Evolutionary conservation across 1,139 yeast species (phyloP), one percentile per base, ranked within the genome.

Genomic region (Geotrichum bryndzae): DNA sequence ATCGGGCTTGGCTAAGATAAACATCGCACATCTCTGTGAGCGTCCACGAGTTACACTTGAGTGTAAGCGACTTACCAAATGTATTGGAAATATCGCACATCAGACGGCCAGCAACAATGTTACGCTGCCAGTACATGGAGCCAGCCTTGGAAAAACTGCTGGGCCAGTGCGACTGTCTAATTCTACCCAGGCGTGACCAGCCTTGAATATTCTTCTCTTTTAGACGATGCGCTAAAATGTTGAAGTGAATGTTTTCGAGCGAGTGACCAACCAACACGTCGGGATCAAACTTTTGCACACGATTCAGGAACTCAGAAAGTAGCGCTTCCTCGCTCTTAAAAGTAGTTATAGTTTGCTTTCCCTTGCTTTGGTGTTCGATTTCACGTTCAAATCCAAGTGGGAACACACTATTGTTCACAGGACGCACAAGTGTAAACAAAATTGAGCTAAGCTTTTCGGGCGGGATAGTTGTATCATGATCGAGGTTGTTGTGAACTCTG

Each of bases 11-110:
- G 81, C 68, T 84, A 80, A 77, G 92, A 83, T 63, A 89, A 84
- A 90, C 82, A 54, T 85, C 86, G 69, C 86, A 87, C 97, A 95
- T 94, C 76, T 95, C 99, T 11, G 88, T 80, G 63, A 95, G 79
- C 64, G 90, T 96, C 97, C 97, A 95, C n/a, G 95, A 88, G 73
- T 90, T 96, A 77, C 99, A 95, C 70, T 91, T 90, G 11, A 86
- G 80, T 2, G 97, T 91, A 66, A 94, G 79, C 0, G 97, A 92
- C 72, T 89, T 95, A 58, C 99, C 99, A 85, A 92, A 84, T 70
- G 91, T 97, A 73, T 94, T 94, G 59, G 95, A 91, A 71, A 95
- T 84, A 75, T 95, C 99, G 80, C 97, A 90, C 61, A 92, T 73
- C 64, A 95, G 80, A 68, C 99, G 82, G 46, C 99, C 99, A 53